Conservation (phyloP, 441 rosid species). For the Adansonia gregorii region DNA sequence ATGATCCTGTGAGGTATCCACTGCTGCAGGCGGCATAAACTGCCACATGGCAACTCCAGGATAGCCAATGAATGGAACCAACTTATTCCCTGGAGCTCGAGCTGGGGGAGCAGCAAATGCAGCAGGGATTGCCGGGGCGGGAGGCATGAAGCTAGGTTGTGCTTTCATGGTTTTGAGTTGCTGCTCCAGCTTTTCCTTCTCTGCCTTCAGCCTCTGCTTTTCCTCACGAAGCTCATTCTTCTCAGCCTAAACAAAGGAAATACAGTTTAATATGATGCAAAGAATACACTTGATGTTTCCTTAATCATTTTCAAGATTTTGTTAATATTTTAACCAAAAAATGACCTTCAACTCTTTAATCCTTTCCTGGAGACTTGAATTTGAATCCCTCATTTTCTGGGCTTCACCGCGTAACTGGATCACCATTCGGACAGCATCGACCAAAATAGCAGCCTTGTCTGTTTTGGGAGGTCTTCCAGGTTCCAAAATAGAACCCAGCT, state of each 20-base stretch:
- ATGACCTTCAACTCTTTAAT: conserved; percentile 73
- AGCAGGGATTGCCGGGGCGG: conserved; percentile 73
- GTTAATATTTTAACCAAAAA: conserved; percentile 11
- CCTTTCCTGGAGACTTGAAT: conserved; percentile 82
- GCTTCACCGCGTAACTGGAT: conserved; percentile 83
- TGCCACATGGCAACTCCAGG: conserved; percentile 99
- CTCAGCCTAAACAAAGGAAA: conserved; percentile 60
- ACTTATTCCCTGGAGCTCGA: conserved; percentile 84
- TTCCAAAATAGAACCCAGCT: conserved; percentile 79
- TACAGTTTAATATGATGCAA: neutral
- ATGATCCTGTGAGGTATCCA: conserved; percentile 98
- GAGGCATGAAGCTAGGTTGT: conserved; percentile 80
- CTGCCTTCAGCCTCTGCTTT: conserved; percentile 90
- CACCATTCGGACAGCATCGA: conserved; percentile 89
- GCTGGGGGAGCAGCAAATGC: conserved; percentile 72
- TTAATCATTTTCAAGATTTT: neutral
- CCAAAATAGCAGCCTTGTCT: conserved; percentile 86
- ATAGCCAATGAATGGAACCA: conserved; percentile 90
- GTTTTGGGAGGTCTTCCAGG: conserved; percentile 92
- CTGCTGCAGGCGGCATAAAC: conserved; percentile 96
- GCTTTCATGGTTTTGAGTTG: conserved; percentile 63
- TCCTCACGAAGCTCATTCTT: conserved; percentile 96
- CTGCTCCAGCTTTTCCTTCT: conserved; percentile 94
- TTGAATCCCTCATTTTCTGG: conserved; percentile 88
- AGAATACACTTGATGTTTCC: neutral